These are phyloP conservation scores for Aethionema arabicum DNA, from an alignment of 345 rosid species.

Conservation along the genomic window DNA sequence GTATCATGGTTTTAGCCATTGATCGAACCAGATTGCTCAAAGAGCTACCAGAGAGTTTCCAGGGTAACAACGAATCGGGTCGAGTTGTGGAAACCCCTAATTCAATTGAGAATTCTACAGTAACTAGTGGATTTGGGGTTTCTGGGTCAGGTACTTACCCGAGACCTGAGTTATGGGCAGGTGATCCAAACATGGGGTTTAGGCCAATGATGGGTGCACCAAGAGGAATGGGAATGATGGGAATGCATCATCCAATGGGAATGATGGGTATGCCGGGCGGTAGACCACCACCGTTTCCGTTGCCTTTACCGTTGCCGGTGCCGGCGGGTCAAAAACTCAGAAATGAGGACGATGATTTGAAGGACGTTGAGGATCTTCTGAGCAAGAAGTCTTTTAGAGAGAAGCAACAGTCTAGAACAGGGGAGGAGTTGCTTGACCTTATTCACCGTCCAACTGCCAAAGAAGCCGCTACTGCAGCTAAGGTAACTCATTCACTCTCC, in stretches of 20 bases:
- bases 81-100: conserved; percentile 30
- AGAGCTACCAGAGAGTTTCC: conserved; percentile 73
- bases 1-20: conserved; percentile 79
- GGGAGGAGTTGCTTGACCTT: conserved; percentile 87
- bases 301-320: conserved; percentile 43
- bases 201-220: conserved; percentile 47
- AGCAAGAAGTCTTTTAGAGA: conserved; percentile 86
- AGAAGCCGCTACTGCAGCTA: conserved; percentile 94
- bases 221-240: conserved; percentile 55
- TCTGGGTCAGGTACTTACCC: conserved; percentile 43
- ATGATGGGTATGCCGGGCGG: conserved; percentile 43
- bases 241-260: conserved; percentile 43
- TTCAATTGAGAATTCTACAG: conserved; percentile 13
- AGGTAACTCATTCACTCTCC: conserved; percentile 42
- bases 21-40: conserved; percentile 68
- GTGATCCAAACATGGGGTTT: conserved; percentile 48
- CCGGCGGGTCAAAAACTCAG: conserved; percentile 58
- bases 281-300: conserved; percentile 36
- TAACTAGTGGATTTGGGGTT: conserved; percentile 33
- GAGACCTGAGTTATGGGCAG: conserved; percentile 63
- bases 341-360: conserved; percentile 82
- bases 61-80: conserved; percentile 32
- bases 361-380: conserved; percentile 86
- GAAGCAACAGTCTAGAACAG: conserved; percentile 83
- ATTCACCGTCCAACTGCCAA: conserved; percentile 90